Percentiles rank a stretch among this genome's conserved stretches.
Conservation (phyloP, 2,329 filamentous ascomycete genomes). For the Penicillium carneum region DNA sequence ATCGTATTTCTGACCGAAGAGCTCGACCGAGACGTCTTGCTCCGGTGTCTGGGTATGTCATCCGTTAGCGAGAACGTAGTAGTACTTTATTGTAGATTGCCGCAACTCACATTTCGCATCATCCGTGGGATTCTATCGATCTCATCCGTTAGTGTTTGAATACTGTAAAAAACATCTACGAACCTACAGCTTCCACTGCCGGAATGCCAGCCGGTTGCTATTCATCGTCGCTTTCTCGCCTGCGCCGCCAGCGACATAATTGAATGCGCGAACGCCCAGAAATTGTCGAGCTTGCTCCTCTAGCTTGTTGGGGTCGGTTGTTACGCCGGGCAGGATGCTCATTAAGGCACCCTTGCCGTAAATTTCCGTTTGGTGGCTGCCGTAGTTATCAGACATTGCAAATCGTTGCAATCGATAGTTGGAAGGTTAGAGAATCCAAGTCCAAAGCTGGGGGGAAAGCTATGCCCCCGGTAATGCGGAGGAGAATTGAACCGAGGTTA, state of each 20-base stretch:
- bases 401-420: not conserved
- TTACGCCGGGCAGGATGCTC: conserved; percentile 60
- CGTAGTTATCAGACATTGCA: conserved; percentile 51
- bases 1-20: conserved; percentile 60
- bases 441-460: not conserved
- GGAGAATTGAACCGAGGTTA: not conserved
- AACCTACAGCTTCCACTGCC: conserved; percentile 56
- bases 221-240: conserved; percentile 68
- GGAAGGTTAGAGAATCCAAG: not conserved
- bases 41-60: conserved; percentile 36
- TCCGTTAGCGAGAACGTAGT: not conserved
- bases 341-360: conserved; percentile 62
- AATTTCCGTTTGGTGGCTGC: conserved; percentile 57
- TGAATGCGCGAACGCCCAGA: conserved; percentile 60
- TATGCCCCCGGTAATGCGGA: not conserved
- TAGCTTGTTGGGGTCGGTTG: conserved; percentile 65
- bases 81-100: not conserved
- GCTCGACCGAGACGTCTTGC: conserved; percentile 59
- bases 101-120: conserved; percentile 46
- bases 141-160: conserved; percentile 5
- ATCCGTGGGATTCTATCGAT: conserved; percentile 60
- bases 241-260: conserved; percentile 69
- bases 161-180: not conserved
- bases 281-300: conserved; percentile 62
- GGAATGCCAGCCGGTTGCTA: conserved; percentile 65